A percentile compares a stretch with the other conserved stretches of the same genome.
phyloP scores from a whole-genome alignment of 1,139 yeast species.

The Sugiyamaella pinicola region DNA sequence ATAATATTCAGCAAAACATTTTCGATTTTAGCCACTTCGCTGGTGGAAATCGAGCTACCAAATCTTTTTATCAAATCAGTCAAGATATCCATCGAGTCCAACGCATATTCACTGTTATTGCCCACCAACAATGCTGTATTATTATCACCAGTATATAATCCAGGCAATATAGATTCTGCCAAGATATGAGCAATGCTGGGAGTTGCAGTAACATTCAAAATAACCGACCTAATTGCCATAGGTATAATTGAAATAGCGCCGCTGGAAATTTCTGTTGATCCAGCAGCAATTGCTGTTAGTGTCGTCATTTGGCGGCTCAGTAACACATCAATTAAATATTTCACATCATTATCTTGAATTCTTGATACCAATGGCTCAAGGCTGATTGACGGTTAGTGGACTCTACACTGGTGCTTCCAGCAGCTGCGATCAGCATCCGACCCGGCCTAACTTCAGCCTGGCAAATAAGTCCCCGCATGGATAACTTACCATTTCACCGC shows the following conservation, averaged over 20 bases:
- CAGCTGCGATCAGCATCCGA: no score
- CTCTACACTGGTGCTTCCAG: not conserved
- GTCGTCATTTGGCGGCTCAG: slow-evolving; percentile 18
- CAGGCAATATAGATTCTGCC: slow-evolving; percentile 41
- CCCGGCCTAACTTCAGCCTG: no score
- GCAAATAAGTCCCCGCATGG: no score
- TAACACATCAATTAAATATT: slow-evolving; percentile 27
- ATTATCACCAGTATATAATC: slow-evolving; percentile 10
- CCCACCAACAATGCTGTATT: slow-evolving; percentile 33
- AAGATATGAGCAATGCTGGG: slow-evolving; percentile 42
- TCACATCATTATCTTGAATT: slow-evolving; percentile 31
- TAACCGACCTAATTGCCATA: slow-evolving; percentile 68
- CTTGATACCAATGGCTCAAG: slow-evolving; percentile 45
- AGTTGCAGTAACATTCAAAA: slow-evolving; percentile 46
- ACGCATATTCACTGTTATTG: slow-evolving; percentile 41
- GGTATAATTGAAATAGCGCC: slow-evolving; percentile 54
- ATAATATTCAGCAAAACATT: slow-evolving; percentile 33
- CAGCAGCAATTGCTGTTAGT: slow-evolving; percentile 21
- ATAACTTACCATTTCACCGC: slow-evolving; percentile 59
- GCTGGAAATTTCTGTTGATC: slow-evolving; percentile 14
- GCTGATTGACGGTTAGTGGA: slow-evolving; percentile 23
- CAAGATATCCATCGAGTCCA: slow-evolving; percentile 67
- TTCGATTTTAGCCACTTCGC: slow-evolving; percentile 48
- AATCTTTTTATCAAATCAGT: slow-evolving; percentile 59
- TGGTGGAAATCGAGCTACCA: slow-evolving; percentile 51